Evolutionary conservation across 441 rosid species (phyloP).

Genomic region (Melianthus villosus): DNA sequence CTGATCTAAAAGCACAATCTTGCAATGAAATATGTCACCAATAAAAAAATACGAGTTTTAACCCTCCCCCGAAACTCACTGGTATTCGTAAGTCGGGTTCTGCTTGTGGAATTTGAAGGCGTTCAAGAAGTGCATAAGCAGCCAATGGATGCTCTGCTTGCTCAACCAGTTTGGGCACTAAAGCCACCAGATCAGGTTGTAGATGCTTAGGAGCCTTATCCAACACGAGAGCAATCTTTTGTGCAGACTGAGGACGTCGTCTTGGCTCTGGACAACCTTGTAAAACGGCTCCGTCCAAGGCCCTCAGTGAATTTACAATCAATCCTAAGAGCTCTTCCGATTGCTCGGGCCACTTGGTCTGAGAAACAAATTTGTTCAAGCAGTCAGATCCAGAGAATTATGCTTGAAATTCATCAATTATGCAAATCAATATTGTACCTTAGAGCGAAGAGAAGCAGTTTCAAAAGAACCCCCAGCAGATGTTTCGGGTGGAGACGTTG

Average conservation of each 20-base stretch:
- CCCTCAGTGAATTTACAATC: slow-evolving; percentile 88
- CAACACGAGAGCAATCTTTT: slow-evolving; percentile 79
- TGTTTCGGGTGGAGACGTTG: slow-evolving; percentile 46
- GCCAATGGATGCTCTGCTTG: slow-evolving; percentile 88
- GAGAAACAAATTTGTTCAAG: slow-evolving; percentile 18
- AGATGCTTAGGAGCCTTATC: slow-evolving; percentile 91
- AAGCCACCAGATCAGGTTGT: slow-evolving; percentile 64
- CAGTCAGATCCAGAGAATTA: slow-evolving; percentile 9
- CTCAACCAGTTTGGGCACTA: slow-evolving; percentile 94
- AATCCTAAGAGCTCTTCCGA: slow-evolving; percentile 92
- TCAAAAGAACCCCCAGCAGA: slow-evolving; percentile 42
- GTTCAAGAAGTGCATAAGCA: slow-evolving; percentile 73
- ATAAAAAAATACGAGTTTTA: slow-evolving; percentile 6
- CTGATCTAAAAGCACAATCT: too few relatives aligned
- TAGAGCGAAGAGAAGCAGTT: slow-evolving; percentile 50
- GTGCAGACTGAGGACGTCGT: slow-evolving; percentile 84
- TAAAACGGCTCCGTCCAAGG: slow-evolving; percentile 85
- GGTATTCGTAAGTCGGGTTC: slow-evolving; percentile 69
- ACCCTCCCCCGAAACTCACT: slow-evolving; percentile 29
- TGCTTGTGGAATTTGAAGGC: slow-evolving; percentile 74
- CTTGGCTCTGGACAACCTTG: slow-evolving; percentile 92
- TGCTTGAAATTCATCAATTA: slow-evolving; percentile 5
- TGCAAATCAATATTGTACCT: slow-evolving; percentile 30
- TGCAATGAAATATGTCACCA: too few relatives aligned
- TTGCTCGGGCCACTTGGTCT: slow-evolving; percentile 98